Evolutionary conservation across 2,329 filamentous ascomycete genomes (phyloP).

Genomic region (Talaromyces verruculosus): DNA sequence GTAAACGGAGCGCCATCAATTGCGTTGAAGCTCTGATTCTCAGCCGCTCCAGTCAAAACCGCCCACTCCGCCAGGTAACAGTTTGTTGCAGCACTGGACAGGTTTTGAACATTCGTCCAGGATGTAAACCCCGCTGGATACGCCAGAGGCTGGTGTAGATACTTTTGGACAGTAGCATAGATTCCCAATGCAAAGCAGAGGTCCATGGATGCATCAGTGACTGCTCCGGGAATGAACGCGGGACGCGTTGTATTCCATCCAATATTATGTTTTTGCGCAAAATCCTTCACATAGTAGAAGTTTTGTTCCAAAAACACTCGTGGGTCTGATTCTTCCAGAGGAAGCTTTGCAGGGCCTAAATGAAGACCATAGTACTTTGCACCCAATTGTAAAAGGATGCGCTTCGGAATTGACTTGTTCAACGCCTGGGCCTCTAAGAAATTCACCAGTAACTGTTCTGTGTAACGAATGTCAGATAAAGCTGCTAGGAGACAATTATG

Average conservation of each 20-base stretch:
- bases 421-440: not conserved
- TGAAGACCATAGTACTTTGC: slow-evolving; percentile 16
- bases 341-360: slow-evolving; percentile 12
- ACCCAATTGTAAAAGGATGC: slow-evolving; percentile 8
- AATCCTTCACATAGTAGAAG: slow-evolving; percentile 17
- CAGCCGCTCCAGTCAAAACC: not conserved
- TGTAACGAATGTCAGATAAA: not conserved
- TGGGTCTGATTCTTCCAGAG: slow-evolving; percentile 15
- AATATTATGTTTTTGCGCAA: not conserved
- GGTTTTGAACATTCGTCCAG: slow-evolving; percentile 5
- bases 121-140: slow-evolving; percentile 6
- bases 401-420: slow-evolving; percentile 3
- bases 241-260: slow-evolving; percentile 14
- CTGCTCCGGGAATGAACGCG: slow-evolving; percentile 4
- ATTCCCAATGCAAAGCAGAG: not conserved
- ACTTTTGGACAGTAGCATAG: not conserved
- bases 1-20: not conserved
- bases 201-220: not conserved
- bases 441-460: not conserved
- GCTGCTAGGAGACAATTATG: not conserved
- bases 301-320: slow-evolving; percentile 10
- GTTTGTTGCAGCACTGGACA: slow-evolving; percentile 8
- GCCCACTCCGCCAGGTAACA: slow-evolving; percentile 15
- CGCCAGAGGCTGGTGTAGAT: not conserved
- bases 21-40: not conserved